Evolutionary conservation across 441 rosid genomes (phyloP).

Genomic region (Brassica hybrid): DNA sequence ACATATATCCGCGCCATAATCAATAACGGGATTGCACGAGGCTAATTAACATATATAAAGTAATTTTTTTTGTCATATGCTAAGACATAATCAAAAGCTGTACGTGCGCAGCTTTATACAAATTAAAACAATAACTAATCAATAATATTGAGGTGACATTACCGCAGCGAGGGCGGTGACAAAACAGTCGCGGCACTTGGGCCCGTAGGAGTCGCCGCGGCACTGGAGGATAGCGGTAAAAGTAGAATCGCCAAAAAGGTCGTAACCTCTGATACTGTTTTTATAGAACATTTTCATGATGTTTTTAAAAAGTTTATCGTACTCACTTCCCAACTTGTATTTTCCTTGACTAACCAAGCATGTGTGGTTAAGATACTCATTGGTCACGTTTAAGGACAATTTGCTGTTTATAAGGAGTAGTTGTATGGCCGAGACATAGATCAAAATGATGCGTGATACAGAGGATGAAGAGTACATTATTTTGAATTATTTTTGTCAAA

Average conservation of each 20-base stretch:
- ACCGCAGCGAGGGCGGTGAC: background rate
- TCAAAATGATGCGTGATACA: background rate
- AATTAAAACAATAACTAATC: background rate
- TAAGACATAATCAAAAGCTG: background rate
- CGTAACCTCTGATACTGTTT: background rate
- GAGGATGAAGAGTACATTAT: constrained; percentile 11
- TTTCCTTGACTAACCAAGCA: constrained; percentile 52
- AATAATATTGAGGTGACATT: background rate
- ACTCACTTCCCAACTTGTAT: constrained; percentile 48
- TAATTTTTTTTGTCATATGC: background rate
- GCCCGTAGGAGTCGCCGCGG: background rate
- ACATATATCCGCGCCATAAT: background rate
- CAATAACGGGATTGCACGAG: background rate
- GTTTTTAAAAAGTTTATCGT: constrained; percentile 42
- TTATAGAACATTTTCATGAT: background rate
- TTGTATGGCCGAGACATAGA: constrained; percentile 20
- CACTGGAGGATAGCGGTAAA: background rate
- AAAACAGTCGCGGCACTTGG: background rate
- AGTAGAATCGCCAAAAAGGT: background rate
- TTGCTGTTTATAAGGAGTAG: background rate
- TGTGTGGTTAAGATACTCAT: constrained; percentile 45
- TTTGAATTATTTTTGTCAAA: background rate
- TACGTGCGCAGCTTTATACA: background rate
- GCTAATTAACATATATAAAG: background rate
- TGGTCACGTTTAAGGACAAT: constrained; percentile 17